Evolutionary conservation across 2,329 filamentous ascomycete genomes (phyloP).

Genomic region (Trichoderma sp.): DNA sequence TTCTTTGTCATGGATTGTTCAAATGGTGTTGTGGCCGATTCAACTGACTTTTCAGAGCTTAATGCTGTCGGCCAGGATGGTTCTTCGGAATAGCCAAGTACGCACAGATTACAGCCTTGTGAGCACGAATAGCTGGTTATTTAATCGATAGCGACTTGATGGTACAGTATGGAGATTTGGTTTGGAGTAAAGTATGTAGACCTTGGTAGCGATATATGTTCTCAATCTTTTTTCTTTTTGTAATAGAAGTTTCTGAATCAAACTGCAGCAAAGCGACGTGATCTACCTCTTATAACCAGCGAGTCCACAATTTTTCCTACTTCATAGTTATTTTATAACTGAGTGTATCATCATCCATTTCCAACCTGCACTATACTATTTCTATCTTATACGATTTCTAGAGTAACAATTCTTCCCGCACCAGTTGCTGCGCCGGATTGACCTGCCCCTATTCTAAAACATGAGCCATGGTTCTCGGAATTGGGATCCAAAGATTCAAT

Average conservation of each 20-base stretch:
- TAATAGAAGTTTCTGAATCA: neutral
- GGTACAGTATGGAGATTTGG: neutral
- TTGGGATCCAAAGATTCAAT: neutral
- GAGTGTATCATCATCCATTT: neutral
- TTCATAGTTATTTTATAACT: neutral
- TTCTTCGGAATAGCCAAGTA: neutral
- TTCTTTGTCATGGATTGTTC: neutral
- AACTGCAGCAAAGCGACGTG: neutral
- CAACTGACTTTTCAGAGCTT: neutral
- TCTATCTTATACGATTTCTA: neutral
- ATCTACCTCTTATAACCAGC: neutral
- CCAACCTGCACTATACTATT: neutral
- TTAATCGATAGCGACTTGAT: neutral
- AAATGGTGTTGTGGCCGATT: neutral
- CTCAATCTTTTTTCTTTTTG: neutral
- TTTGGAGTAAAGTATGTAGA: neutral
- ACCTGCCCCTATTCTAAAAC: neutral
- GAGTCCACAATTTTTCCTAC: neutral
- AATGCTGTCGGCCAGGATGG: constrained; percentile 3
- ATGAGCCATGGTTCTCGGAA: neutral
- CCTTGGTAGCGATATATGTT: neutral
- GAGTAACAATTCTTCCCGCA: neutral
- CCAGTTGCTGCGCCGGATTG: neutral
- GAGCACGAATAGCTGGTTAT: neutral
- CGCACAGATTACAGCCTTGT: neutral